Conservation (phyloP, 495 filamentous ascomycete species). For the Penicillium bovifimosum region DNA sequence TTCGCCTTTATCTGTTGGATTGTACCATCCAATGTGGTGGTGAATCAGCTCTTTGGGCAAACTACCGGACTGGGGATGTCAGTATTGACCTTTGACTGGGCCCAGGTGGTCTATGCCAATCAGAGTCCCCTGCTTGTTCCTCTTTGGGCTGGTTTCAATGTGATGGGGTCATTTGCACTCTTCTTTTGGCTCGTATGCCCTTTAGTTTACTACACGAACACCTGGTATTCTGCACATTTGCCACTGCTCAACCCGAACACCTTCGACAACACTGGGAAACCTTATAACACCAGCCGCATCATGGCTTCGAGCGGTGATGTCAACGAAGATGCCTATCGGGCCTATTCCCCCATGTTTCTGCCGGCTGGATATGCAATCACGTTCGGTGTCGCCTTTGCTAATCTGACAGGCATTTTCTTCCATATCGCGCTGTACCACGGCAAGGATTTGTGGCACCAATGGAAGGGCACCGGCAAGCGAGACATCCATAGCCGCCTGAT, state of each 20-base stretch:
- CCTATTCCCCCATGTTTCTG: constrained; percentile 46
- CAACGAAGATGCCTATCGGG: constrained; percentile 34
- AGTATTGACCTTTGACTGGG: constrained; percentile 89
- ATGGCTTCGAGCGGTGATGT: constrained; percentile 37
- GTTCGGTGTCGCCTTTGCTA: constrained; percentile 67
- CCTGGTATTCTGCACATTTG: constrained; percentile 54
- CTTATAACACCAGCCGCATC: constrained; percentile 41
- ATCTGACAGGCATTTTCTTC: constrained; percentile 59
- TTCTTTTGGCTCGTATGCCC: constrained; percentile 90
- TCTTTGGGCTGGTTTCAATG: constrained; percentile 89
- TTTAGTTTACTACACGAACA: constrained; percentile 63
- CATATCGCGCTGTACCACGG: constrained; percentile 62
- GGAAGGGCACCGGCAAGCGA: constrained; percentile 52
- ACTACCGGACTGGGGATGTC: constrained; percentile 69
- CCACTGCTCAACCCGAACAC: constrained; percentile 44
- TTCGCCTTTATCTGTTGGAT: constrained; percentile 93
- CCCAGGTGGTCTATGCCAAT: constrained; percentile 80
- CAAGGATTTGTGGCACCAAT: constrained; percentile 55
- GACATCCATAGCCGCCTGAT: constrained; percentile 46
- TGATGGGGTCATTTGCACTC: constrained; percentile 74
- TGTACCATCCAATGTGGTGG: constrained; percentile 61
- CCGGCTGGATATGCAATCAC: constrained; percentile 46
- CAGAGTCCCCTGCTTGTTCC: constrained; percentile 81
- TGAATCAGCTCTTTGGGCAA: constrained; percentile 67
- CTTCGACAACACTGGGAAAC: constrained; percentile 40